Percentiles rank a stretch among this genome's conserved stretches.
Conservation (phyloP, 192 early-diverging fungal species). For the Obelidium mucronatum region DNA sequence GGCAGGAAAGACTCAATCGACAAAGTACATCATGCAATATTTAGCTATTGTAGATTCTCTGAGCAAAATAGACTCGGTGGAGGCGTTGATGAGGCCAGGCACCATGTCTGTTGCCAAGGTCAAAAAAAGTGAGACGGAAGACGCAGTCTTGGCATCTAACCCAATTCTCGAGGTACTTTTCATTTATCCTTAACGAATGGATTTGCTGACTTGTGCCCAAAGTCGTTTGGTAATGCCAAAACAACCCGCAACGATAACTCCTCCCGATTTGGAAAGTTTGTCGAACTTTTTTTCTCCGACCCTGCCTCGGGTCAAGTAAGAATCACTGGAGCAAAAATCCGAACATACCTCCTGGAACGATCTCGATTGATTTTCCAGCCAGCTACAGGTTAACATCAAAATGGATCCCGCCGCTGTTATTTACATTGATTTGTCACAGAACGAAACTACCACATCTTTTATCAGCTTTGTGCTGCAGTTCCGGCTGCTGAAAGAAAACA, state of each 20-base stretch:
- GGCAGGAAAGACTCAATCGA: conserved; percentile 91
- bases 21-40: conserved; percentile 93
- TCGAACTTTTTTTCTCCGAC: conserved; percentile 62
- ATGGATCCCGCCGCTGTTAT: neutral
- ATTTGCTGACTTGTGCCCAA: neutral
- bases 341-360: conserved; percentile 90
- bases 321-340: conserved; percentile 86
- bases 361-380: conserved; percentile 92
- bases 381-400: conserved; percentile 36
- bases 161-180: conserved; percentile 87
- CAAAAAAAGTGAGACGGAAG: conserved; percentile 40
- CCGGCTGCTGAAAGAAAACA: conserved; percentile 63
- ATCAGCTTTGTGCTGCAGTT: conserved; percentile 66
- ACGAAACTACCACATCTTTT: conserved; percentile 96
- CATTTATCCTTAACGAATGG: too few relatives aligned
- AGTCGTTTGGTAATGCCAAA: conserved; percentile 93
- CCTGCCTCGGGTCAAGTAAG: conserved; percentile 50
- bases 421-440: too few relatives aligned
- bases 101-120: neutral
- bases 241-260: conserved; percentile 95
- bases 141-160: conserved; percentile 74
- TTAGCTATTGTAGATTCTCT: conserved; percentile 58
- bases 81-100: conserved; percentile 36
- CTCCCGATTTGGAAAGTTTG: conserved; percentile 94
- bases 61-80: conserved; percentile 33